Conservation (phyloP, 2,329 filamentous ascomycete genomes). For the Aspergillus fumigatus region DNA sequence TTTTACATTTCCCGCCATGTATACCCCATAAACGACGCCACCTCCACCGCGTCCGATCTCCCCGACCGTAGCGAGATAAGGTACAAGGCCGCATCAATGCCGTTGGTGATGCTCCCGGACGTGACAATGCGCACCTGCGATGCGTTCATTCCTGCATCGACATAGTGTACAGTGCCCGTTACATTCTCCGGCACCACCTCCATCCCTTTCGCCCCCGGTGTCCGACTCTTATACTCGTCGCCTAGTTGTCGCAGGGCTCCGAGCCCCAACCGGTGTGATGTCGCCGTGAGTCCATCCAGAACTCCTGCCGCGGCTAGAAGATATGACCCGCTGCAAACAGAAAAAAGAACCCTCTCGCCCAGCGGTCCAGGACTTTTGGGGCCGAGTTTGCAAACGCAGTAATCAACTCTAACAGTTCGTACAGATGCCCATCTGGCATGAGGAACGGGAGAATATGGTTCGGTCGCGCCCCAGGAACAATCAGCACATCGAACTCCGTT, state of each 20-base stretch:
- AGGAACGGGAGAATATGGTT: not conserved
- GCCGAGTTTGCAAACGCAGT: not conserved
- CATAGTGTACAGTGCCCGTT: not conserved
- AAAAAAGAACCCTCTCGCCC: not conserved
- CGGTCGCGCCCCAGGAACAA: not conserved
- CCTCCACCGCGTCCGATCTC: not conserved
- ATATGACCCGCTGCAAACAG: not conserved
- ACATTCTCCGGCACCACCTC: not conserved
- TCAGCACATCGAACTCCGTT: not conserved
- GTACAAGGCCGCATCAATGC: constrained; percentile 1
- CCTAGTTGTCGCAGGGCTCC: not conserved
- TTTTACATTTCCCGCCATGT: not conserved
- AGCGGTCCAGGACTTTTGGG: not conserved
- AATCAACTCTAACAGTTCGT: not conserved
- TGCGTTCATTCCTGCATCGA: not conserved
- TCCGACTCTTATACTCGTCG: not conserved
- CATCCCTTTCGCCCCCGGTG: not conserved
- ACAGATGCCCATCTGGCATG: not conserved
- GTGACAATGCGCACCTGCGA: not conserved
- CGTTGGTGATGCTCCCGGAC: not conserved
- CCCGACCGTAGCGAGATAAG: not conserved
- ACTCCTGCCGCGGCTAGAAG: not conserved
- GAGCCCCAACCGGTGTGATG: not conserved
- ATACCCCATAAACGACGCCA: constrained; percentile 1
- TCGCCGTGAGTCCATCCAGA: not conserved